phyloP scores from a whole-genome alignment of 495 filamentous ascomycete genomes.

The Articulospora tetracladia region DNA sequence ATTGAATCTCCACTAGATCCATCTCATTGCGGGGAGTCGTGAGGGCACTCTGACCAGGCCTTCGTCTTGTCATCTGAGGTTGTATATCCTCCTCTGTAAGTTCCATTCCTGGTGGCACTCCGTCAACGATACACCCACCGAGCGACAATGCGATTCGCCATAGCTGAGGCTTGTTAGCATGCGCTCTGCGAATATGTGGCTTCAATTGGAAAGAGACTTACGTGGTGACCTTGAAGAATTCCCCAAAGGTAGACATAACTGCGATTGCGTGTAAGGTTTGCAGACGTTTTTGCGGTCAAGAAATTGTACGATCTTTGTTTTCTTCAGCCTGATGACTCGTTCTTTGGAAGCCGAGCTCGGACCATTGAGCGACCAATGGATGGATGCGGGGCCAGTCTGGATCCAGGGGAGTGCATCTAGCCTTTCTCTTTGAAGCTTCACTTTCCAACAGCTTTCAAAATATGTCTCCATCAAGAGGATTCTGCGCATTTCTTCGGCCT shows the following conservation, averaged over 20 bases:
- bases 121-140: conserved; percentile 88
- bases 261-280: neutral
- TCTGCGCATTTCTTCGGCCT: conserved; percentile 4
- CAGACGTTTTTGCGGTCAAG: neutral
- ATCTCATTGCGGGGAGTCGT: conserved; percentile 93
- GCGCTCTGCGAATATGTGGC: conserved; percentile 1
- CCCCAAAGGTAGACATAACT: conserved; percentile 89
- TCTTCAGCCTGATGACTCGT: conserved; percentile 20
- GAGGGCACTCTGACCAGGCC: conserved; percentile 86
- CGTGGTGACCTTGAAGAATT: conserved; percentile 82
- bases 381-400: neutral
- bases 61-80: conserved; percentile 85
- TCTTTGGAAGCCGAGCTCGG: conserved; percentile 10
- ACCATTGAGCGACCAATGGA: neutral
- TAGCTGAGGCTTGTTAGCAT: conserved; percentile 48
- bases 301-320: conserved; percentile 4
- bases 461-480: conserved; percentile 26
- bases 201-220: conserved; percentile 39
- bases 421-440: neutral
- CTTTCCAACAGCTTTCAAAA: neutral
- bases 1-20: conserved; percentile 88
- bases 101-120: conserved; percentile 82
- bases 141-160: conserved; percentile 86
- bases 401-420: neutral
- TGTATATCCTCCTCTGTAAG: conserved; percentile 90